A percentile compares a stretch with the other conserved stretches of the same genome.
These are phyloP conservation scores for Lodderomyces oxycetoniae DNA, from an alignment of 1,139 yeast species.

Conservation along the genomic window DNA sequence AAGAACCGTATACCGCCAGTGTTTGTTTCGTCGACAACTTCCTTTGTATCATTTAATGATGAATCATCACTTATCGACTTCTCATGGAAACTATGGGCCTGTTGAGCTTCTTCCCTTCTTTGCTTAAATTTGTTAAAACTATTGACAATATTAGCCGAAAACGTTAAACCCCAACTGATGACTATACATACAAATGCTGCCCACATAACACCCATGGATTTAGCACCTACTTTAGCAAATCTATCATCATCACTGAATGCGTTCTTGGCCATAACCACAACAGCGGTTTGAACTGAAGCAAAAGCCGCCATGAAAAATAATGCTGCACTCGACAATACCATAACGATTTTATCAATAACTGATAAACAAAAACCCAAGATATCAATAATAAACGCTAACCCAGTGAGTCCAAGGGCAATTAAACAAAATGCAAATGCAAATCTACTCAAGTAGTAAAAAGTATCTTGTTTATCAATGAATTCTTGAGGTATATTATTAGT, in stretches of 20 bases:
- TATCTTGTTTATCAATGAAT: constrained; percentile 52
- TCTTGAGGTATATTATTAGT: constrained; percentile 46
- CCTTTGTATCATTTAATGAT: constrained; percentile 41
- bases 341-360: constrained; percentile 49
- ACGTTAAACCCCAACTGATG: constrained; percentile 50
- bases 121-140: constrained; percentile 44
- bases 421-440: constrained; percentile 65
- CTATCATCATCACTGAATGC: constrained; percentile 50
- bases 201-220: constrained; percentile 64
- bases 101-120: constrained; percentile 19
- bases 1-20: constrained; percentile 72
- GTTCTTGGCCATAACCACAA: constrained; percentile 56
- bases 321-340: constrained; percentile 50
- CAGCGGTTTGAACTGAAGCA: constrained; percentile 65
- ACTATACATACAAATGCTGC: constrained; percentile 55
- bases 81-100: constrained; percentile 11
- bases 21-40: constrained; percentile 31
- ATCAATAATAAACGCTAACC: constrained; percentile 38
- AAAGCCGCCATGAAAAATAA: constrained; percentile 54
- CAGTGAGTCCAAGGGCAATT: constrained; percentile 53
- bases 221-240: constrained; percentile 49
- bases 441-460: constrained; percentile 65
- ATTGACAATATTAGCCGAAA: constrained; percentile 48
- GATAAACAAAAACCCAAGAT: constrained; percentile 42
- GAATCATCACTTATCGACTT: constrained; percentile 28